phyloP scores from a whole-genome alignment of 2,329 filamentous ascomycete species.

The Pseudogymnoascus sp. region DNA sequence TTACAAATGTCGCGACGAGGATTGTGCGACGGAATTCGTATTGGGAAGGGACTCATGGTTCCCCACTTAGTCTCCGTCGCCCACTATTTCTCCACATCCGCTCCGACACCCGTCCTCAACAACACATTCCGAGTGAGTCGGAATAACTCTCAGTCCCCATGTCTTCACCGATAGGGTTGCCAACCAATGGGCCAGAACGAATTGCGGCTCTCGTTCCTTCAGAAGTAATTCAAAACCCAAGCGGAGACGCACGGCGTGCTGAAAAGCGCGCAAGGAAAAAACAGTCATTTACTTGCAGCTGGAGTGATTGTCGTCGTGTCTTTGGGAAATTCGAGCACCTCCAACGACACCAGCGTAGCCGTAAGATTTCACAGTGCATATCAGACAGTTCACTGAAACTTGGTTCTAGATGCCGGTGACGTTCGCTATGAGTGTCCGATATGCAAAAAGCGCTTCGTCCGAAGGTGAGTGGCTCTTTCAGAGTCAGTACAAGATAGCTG shows the following conservation, averaged over 20 bases:
- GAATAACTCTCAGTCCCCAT: not conserved
- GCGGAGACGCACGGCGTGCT: not conserved
- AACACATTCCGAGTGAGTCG: not conserved
- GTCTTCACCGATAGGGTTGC: slow-evolving; percentile 2
- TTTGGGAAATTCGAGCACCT: slow-evolving; percentile 18
- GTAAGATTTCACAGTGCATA: slow-evolving; percentile 12
- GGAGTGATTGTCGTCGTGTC: slow-evolving; percentile 15
- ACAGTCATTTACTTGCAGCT: slow-evolving; percentile 15
- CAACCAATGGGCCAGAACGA: not conserved
- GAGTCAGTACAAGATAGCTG: slow-evolving; percentile 1
- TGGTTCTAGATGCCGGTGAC: slow-evolving; percentile 15
- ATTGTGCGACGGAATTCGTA: no score
- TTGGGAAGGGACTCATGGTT: not conserved
- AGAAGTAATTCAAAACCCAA: not conserved
- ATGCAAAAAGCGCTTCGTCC: slow-evolving; percentile 18
- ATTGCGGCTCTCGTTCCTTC: not conserved
- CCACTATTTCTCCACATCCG: not conserved
- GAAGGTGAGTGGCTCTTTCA: slow-evolving; percentile 13
- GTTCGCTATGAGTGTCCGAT: slow-evolving; percentile 17
- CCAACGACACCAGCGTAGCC: slow-evolving; percentile 17
- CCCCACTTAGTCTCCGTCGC: not conserved
- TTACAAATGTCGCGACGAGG: no score
- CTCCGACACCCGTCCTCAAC: not conserved
- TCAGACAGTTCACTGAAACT: not conserved
- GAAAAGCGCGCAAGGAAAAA: slow-evolving; percentile 9